phyloP scores from a whole-genome alignment of 2,329 filamentous ascomycete species.

The Corinectria fuckeliana region DNA sequence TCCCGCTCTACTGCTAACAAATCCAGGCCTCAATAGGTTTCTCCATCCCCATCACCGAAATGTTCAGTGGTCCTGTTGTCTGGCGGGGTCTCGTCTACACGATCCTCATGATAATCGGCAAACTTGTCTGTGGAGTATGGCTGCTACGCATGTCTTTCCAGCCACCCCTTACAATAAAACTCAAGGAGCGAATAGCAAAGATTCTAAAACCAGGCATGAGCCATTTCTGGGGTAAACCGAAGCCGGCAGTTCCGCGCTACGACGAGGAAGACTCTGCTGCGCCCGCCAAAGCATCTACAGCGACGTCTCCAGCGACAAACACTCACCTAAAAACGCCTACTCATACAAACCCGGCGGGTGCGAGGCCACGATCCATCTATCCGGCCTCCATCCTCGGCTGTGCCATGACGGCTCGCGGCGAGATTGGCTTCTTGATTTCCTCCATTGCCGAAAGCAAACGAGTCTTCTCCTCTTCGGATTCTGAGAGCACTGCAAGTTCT shows the following conservation, averaged over 20 bases:
- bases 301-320: background rate
- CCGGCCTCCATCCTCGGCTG: slow-evolving; percentile 70
- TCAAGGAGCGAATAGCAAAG: background rate
- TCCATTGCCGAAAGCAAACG: slow-evolving; percentile 66
- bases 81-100: slow-evolving; percentile 79
- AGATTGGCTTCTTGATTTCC: slow-evolving; percentile 80
- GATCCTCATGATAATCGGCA: slow-evolving; percentile 70
- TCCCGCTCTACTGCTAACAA: background rate
- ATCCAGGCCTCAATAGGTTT: slow-evolving; percentile 70
- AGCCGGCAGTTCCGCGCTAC: background rate
- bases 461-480: slow-evolving; percentile 42
- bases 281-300: background rate
- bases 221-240: background rate
- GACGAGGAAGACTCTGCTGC: background rate
- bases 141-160: slow-evolving; percentile 45
- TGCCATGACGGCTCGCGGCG: slow-evolving; percentile 77
- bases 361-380: slow-evolving; percentile 67
- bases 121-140: slow-evolving; percentile 67
- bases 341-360: slow-evolving; percentile 28
- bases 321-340: background rate
- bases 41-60: slow-evolving; percentile 73
- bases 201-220: background rate
- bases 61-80: slow-evolving; percentile 68
- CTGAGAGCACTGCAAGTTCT: slow-evolving; percentile 31
- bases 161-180: background rate